Evolutionary conservation across 1,284 basidiomycete genomes (phyloP).

Genomic region (Bondarzewia mesenterica): DNA sequence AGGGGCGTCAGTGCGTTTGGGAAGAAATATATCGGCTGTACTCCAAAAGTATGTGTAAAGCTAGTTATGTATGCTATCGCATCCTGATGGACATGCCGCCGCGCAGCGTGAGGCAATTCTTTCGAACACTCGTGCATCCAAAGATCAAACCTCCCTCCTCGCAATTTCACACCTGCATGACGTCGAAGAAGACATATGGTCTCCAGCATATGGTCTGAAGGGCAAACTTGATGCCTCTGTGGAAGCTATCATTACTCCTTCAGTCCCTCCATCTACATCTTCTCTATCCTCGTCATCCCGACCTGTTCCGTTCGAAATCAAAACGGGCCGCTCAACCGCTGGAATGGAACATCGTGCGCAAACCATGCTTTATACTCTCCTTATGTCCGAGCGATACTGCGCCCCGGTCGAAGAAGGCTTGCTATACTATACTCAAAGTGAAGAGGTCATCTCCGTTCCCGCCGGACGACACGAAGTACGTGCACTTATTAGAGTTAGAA

Average conservation of each 20-base stretch:
- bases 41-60: conserved; percentile 48
- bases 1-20: conserved; percentile 59
- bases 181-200: conserved; percentile 97
- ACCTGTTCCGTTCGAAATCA: conserved; percentile 88
- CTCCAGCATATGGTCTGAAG: conserved; percentile 89
- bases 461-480: conserved; percentile 77
- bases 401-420: conserved; percentile 66
- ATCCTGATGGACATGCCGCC: background rate
- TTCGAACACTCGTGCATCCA: conserved; percentile 49
- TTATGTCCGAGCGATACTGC: conserved; percentile 87
- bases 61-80: conserved; percentile 7
- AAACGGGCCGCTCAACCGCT: conserved; percentile 77
- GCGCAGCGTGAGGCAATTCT: conserved; percentile 55
- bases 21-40: conserved; percentile 49
- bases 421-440: conserved; percentile 90
- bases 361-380: conserved; percentile 93
- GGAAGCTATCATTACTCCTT: conserved; percentile 53
- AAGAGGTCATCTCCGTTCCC: conserved; percentile 80
- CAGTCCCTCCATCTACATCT: conserved; percentile 17
- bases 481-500: conserved; percentile 75
- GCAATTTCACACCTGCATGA: conserved; percentile 75
- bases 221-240: conserved; percentile 94
- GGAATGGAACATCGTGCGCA: conserved; percentile 94
- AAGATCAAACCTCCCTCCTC: conserved; percentile 44
- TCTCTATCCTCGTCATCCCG: conserved; percentile 4